Evolutionary conservation across 352 stramenopile genomes (phyloP), one percentile per base, ranked within the genome.

Genomic region (Pythium apleroticum): DNA sequence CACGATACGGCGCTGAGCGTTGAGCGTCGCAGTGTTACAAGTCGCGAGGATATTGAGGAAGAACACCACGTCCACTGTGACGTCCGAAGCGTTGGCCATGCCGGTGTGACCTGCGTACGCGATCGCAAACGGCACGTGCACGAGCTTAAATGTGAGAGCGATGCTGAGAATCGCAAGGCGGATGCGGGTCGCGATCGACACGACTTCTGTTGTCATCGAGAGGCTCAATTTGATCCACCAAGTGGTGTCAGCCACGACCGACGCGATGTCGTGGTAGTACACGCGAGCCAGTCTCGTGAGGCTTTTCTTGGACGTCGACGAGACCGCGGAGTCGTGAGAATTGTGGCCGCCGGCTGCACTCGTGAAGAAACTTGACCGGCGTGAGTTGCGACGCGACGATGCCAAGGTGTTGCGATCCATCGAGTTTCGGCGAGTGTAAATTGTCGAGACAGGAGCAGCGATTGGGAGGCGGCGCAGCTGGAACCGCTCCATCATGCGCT

Each of bases 401-500:
- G 9, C 9, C 30, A 33, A 10, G 30, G 30, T 33, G 30, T 33
- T 33, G 30, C 4, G 9, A 33, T 33, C 30, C 30, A 33, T 33
- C 30, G 30, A 33, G 30, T 33, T 33, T 4, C 30, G 30, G 9
- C 9, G 30, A 9, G 4, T 33, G 1, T 14, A 9, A 8, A 31
- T 35, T 19, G 22, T 20, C 20, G 22, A 19, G 2, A 19, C 5
- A 11, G 30, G 4, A 4, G 30, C 9, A 10, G 4, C 30, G 30
- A 4, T 33, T 24, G 4, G 37, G 5, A 80, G 37, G 0, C 75
- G 60, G 6, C 77, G 75, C 22, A 84, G 35, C 54, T 84, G 77
- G 57, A 82, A 86, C 2, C 71, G 75, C 46, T 78, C 71, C 68
- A 86, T 81, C 66, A 84, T 74, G 25, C 80, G 33, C 50, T 84